Base-by-base conservation (phyloP, 306 rosid genomes). In the Pyrus communis region DNA sequence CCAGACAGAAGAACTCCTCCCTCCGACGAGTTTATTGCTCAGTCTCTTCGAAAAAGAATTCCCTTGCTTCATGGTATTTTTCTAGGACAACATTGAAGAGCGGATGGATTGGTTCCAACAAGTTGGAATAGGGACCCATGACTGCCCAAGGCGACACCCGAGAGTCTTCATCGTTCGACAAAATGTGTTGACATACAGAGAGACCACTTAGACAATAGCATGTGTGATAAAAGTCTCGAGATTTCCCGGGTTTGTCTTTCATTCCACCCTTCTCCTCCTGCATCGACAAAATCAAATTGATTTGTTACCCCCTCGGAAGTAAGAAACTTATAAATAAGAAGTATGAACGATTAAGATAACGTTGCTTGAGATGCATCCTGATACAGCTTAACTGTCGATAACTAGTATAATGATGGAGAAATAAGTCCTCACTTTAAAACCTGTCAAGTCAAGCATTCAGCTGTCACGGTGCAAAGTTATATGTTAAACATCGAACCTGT, bases 201-300 rank as follows among this genome's bases (percentile, higher is more conserved):
- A 92, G 92, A 4, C 98, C 98, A 49, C 98, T 94, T 74, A 94
- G 75, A 84, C 96, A 94, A 84, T 94, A 94, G 81, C 97, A 94
- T 3, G 97, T 90, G 80, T 94, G 98, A 78, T 92, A 94, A 72
- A 80, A 88, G 85, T 94, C 98, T 79, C 87, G 79, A 1, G 72
- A 71, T 77, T 87, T 90, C 69, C 98, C 92, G 3, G 97, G 98
- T 74, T 94, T 94, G 89, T 94, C 98, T 86, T 85, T 80, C 65
- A 94, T 61, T 38, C 98, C 98, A 13, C 98, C 98, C 7, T 82
- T 86, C 38, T 77, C 90, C 31, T 82, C 95, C 97, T 94, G 86
- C 86, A 83, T 70, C 31, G 69, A 80, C 73, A 71, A 74, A 46
- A 55, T 21, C 51, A 27, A 82, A 70, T 17, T 5, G 31, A 30